Evolutionary conservation across 768 basidiomycete species (phyloP), one percentile per base, ranked within the genome.

Genomic region (Myochromella boudieri): DNA sequence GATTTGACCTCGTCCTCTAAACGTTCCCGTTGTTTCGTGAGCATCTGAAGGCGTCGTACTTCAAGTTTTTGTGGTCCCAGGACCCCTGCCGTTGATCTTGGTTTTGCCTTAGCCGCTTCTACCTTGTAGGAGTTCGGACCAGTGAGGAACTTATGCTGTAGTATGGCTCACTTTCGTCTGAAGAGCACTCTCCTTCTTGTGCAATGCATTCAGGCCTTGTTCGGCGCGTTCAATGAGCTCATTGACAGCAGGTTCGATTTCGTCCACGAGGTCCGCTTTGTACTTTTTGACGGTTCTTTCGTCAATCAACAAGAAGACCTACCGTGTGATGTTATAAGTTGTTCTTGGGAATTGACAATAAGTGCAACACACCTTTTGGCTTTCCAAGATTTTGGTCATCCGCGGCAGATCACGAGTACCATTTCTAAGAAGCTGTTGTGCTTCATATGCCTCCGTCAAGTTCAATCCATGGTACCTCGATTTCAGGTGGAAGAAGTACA

Each of bases 211-310:
- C 26, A 91, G 63, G 1, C 87, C 87, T 56, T 80, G 81, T 57
- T 89, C 84, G 0, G 87, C 83, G 18, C 80, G 77, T 45, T 80
- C 74, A 15, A 90, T 76, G 12, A 92, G 78, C 53, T 91, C 87
- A 37, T 74, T 79, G 15, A 92, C 84, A 24, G 85, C 81, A 14
- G 90, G 90, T 49, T 91, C 89, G 8, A 92, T 81, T 60, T 91
- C 89, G 42, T 88, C 85, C 1, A 79, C 82, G 31, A 91, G 71
- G 33, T 85, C 84, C 2, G 82, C 67, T 58, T 91, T 89, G 68
- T 91, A 90, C 63, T 69, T 75, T 43, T 77, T 75, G n/a, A 91
- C 76, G 0, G 82, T 86, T 10, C 71, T 74, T 61, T 91, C 88
- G 43, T 86, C 80, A 1, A 89, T 73, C 8, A 92, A 77, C 14